Evolutionary conservation across 192 early-diverging fungal genomes (phyloP).

Genomic region (Obelidium mucronatum): DNA sequence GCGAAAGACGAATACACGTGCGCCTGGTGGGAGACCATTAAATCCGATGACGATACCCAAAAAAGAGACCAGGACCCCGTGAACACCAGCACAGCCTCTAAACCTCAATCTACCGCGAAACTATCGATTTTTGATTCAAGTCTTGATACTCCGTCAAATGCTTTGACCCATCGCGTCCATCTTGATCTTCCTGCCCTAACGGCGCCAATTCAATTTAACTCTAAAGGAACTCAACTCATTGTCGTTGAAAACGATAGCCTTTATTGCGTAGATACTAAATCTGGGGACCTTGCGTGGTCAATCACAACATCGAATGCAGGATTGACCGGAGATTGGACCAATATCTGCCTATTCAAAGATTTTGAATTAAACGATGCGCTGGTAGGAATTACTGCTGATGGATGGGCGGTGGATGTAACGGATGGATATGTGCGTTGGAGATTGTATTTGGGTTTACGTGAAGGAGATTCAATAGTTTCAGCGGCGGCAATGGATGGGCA

Average conservation of each 20-base stretch:
- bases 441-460: slow-evolving; percentile 13
- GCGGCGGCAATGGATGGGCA: slow-evolving; percentile 23
- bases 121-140: slow-evolving; percentile 15
- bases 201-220: neutral
- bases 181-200: slow-evolving; percentile 18
- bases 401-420: slow-evolving; percentile 24
- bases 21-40: slow-evolving; percentile 1
- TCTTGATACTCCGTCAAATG: slow-evolving; percentile 25
- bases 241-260: slow-evolving; percentile 10
- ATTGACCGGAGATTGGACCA: slow-evolving; percentile 12
- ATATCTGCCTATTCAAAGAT: slow-evolving; percentile 25
- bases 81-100: neutral
- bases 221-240: neutral
- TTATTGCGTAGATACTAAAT: slow-evolving; percentile 23
- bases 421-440: slow-evolving; percentile 20
- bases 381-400: slow-evolving; percentile 11
- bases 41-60: too few species aligned
- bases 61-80: too few species aligned
- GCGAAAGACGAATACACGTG: slow-evolving; percentile 8
- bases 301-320: slow-evolving; percentile 17
- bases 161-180: slow-evolving; percentile 8
- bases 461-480: neutral
- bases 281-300: slow-evolving; percentile 14
- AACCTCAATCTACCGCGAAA: neutral
- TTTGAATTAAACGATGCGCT: slow-evolving; percentile 5